Percentiles rank a stretch among this genome's conserved stretches.
These are phyloP conservation scores for Trifolium fragiferum DNA, from an alignment of 306 rosid species.

Conservation along the genomic window DNA sequence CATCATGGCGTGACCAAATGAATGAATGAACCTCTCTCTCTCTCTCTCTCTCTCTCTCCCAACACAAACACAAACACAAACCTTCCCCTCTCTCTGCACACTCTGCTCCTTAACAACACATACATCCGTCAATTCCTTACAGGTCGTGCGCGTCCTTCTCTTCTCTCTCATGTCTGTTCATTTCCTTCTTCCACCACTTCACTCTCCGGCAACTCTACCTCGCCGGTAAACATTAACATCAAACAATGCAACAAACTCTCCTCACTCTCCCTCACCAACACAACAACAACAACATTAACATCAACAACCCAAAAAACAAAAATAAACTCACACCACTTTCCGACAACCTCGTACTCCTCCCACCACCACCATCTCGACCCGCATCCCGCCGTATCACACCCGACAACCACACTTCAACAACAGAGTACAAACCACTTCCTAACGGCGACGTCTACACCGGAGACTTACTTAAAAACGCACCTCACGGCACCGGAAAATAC, in stretches of 20 bases:
- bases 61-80: background rate
- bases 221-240: background rate
- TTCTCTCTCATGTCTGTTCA: background rate
- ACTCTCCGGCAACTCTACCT: constrained; percentile 27
- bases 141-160: background rate
- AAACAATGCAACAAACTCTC: constrained; percentile 53
- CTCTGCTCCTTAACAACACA: background rate
- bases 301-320: constrained; percentile 24
- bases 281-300: constrained; percentile 39
- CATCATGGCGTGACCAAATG: background rate
- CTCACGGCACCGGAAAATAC: constrained; percentile 62
- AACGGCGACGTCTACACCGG: constrained; percentile 63
- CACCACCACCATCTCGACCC: constrained; percentile 32
- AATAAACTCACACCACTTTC: background rate
- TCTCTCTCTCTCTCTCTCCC: too few species aligned
- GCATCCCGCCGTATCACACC: constrained; percentile 5
- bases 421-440: constrained; percentile 39
- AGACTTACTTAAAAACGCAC: constrained; percentile 43
- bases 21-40: too few species aligned
- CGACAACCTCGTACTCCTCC: constrained; percentile 35
- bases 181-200: constrained; percentile 36
- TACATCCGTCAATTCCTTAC: background rate
- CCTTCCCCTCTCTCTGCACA: background rate
- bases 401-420: background rate
- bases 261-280: constrained; percentile 46